These are phyloP conservation scores for Mucor saturninus DNA, from an alignment of 371 early-diverging fungal species.

Conservation along the genomic window DNA sequence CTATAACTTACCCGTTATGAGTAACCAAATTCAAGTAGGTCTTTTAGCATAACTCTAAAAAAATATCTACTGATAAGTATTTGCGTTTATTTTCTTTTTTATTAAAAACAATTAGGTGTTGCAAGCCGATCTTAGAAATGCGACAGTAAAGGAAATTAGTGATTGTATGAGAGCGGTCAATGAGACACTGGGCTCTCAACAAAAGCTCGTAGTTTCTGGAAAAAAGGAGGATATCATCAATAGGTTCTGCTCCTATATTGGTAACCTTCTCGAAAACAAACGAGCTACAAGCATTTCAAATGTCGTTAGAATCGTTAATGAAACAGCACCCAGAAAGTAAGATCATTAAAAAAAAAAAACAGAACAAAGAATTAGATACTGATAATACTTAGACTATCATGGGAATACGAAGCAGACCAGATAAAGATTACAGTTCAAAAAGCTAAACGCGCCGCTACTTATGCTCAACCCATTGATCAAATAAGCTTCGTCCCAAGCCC, in stretches of 20 bases:
- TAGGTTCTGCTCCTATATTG: slow-evolving; percentile 10
- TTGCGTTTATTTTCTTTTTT: too few species aligned
- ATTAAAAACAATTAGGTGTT: slow-evolving; percentile 2
- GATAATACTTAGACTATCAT: slow-evolving; percentile 4
- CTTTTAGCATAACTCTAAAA: too few species aligned
- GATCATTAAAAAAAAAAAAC: neutral
- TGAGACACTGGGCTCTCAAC: neutral
- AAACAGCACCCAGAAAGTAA: slow-evolving; percentile 21
- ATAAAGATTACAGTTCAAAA: slow-evolving; percentile 5
- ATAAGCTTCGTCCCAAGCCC: slow-evolving; percentile 39
- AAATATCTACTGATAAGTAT: too few species aligned
- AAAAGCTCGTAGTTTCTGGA: slow-evolving; percentile 10
- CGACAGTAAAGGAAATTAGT: slow-evolving; percentile 18
- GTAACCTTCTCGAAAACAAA: neutral
- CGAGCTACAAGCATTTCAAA: neutral
- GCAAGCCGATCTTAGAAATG: slow-evolving; percentile 15
- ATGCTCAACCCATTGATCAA: neutral
- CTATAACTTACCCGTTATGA: too few species aligned
- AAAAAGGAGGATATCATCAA: slow-evolving; percentile 17
- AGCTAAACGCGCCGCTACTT: neutral
- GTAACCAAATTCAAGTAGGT: too few species aligned
- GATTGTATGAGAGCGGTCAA: slow-evolving; percentile 24
- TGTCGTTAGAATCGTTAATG: slow-evolving; percentile 24
- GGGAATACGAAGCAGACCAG: slow-evolving; percentile 13
- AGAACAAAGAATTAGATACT: neutral